Percentiles rank a stretch among this genome's conserved stretches.
phyloP scores from a whole-genome alignment of 495 filamentous ascomycete genomes.

The Lentithecium fluviatile region DNA sequence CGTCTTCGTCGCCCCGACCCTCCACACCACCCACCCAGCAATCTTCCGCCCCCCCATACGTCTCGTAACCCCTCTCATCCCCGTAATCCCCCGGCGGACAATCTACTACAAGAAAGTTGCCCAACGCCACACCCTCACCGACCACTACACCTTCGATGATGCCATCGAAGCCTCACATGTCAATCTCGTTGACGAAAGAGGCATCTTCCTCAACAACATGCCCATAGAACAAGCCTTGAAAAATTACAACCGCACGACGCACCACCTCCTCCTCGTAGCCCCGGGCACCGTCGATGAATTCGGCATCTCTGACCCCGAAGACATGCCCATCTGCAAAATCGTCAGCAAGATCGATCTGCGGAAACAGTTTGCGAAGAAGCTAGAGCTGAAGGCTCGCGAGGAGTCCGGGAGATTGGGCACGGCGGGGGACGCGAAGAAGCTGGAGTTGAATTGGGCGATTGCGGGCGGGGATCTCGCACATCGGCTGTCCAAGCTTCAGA shows the following conservation, averaged over 20 bases:
- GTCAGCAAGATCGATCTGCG: constrained; percentile 51
- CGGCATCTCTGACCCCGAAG: constrained; percentile 2
- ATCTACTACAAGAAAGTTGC: constrained; percentile 23
- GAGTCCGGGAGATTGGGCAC: constrained; percentile 16
- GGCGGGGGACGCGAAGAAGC: constrained; percentile 54
- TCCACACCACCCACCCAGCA: not conserved
- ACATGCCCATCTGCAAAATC: constrained; percentile 64
- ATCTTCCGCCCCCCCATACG: too few relatives aligned
- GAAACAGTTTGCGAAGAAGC: constrained; percentile 33
- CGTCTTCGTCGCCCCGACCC: constrained; percentile 38
- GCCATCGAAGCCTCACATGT: constrained; percentile 41
- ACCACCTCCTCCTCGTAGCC: constrained; percentile 61
- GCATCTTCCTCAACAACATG: constrained; percentile 49
- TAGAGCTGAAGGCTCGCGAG: constrained; percentile 42
- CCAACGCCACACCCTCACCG: constrained; percentile 19
- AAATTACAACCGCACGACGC: constrained; percentile 48
- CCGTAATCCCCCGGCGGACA: constrained; percentile 3
- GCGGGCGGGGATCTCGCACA: constrained; percentile 46
- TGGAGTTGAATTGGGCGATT: constrained; percentile 87
- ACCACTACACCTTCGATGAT: constrained; percentile 35
- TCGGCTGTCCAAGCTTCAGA: constrained; percentile 35
- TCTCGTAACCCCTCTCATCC: constrained; percentile 10
- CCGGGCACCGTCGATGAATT: constrained; percentile 31
- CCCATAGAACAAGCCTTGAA: constrained; percentile 48
- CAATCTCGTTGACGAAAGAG: constrained; percentile 54